Conservation (phyloP, 768 basidiomycete species). For the Cystobasidiopsis lactophilus region DNA sequence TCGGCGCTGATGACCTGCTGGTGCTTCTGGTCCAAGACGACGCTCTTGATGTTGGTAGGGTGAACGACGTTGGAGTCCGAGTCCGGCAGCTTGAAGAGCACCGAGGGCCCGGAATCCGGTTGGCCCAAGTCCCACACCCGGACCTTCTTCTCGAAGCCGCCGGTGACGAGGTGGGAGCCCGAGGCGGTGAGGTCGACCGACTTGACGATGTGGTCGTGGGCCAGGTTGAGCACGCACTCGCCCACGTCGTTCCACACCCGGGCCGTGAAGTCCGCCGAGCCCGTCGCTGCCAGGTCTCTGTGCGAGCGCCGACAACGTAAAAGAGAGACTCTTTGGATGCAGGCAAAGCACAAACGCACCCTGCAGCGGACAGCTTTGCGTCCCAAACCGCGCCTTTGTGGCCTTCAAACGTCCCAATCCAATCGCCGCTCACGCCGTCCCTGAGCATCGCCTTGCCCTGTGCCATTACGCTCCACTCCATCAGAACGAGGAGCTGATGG, state of each 20-base stretch:
- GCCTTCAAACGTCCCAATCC: conserved; percentile 52
- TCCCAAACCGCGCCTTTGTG: conserved; percentile 84
- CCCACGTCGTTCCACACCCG: conserved; percentile 28
- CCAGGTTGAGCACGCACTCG: conserved; percentile 72
- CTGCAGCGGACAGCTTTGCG: conserved; percentile 73
- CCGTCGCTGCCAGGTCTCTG: conserved; percentile 65
- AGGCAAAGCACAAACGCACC: too few relatives aligned
- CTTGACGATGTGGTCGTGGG: conserved; percentile 94
- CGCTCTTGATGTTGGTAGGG: conserved; percentile 74
- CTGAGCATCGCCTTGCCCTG: conserved; percentile 44
- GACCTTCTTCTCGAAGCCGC: conserved; percentile 93
- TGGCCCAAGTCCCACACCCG: conserved; percentile 73
- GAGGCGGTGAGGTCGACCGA: conserved; percentile 67
- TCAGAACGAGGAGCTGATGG: not conserved
- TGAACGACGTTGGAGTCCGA: conserved; percentile 40
- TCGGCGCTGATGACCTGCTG: conserved; percentile 67
- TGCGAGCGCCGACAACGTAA: too few relatives aligned
- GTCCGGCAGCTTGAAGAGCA: conserved; percentile 27
- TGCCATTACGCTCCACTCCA: not conserved
- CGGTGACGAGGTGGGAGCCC: conserved; percentile 51
- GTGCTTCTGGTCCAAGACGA: conserved; percentile 56
- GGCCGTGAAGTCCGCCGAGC: conserved; percentile 21
- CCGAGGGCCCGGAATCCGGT: conserved; percentile 18
- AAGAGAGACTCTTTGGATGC: too few relatives aligned
- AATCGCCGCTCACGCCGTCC: conserved; percentile 37